These are phyloP conservation scores for Allium sativum DNA, from an alignment of 106 monocot genomes.

Conservation along the genomic window DNA sequence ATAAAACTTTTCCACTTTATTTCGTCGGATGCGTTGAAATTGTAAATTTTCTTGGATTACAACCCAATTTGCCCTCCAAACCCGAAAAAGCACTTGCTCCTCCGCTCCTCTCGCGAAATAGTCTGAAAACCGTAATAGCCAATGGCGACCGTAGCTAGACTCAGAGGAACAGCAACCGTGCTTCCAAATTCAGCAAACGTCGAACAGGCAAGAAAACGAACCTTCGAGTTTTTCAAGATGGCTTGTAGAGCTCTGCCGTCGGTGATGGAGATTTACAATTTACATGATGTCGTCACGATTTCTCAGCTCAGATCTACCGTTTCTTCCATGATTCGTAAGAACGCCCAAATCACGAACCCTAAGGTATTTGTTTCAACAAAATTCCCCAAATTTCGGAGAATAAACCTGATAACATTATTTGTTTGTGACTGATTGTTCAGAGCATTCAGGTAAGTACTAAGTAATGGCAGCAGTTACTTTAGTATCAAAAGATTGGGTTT, in stretches of 20 bases:
- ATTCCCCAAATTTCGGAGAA: too few relatives aligned
- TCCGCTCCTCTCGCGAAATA: too few relatives aligned
- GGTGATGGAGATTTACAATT: constrained; percentile 78
- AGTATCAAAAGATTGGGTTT: too few relatives aligned
- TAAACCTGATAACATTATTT: too few relatives aligned
- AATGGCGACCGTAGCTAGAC: constrained; percentile 2
- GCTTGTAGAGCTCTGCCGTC: constrained; percentile 77
- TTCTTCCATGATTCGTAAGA: constrained; percentile 71
- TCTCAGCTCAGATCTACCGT: constrained; percentile 76
- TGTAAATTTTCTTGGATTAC: too few relatives aligned
- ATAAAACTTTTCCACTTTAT: too few relatives aligned
- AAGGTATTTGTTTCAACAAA: constrained; percentile 31
- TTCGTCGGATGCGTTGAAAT: too few relatives aligned
- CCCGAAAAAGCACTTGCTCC: too few relatives aligned
- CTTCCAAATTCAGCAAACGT: constrained; percentile 67
- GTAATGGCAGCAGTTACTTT: too few relatives aligned
- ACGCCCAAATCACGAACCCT: constrained; percentile 63
- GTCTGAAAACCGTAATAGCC: not conserved
- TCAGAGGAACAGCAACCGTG: constrained; percentile 40
- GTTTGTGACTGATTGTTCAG: too few relatives aligned
- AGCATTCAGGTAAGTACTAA: too few relatives aligned
- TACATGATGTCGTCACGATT: constrained; percentile 76
- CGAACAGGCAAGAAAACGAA: constrained; percentile 64
- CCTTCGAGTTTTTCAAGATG: constrained; percentile 81
- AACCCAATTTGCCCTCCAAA: too few relatives aligned